Evolutionary conservation across 345 rosid genomes (phyloP).

Genomic region (Syzygium aromaticum): DNA sequence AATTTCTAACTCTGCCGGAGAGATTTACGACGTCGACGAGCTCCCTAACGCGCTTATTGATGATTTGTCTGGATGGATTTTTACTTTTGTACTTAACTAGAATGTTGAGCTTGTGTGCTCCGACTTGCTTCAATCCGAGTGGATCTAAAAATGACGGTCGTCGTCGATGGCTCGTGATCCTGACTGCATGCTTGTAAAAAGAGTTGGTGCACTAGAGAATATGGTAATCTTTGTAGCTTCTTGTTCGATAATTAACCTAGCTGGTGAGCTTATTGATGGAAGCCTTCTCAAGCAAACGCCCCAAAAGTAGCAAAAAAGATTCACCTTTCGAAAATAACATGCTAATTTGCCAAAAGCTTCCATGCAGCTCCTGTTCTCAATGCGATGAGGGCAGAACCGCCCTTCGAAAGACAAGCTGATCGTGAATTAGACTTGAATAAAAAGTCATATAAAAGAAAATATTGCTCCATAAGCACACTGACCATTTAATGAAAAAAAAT

Average conservation of each 20-base stretch:
- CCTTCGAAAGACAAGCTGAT: not conserved
- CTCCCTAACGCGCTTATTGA: not conserved
- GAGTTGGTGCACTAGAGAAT: not conserved
- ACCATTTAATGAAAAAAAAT: not conserved
- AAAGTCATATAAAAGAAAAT: not conserved
- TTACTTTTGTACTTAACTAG: not conserved
- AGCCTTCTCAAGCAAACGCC: not conserved
- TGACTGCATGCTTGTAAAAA: not conserved
- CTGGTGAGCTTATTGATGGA: not conserved
- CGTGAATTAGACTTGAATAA: not conserved
- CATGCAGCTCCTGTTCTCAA: not conserved
- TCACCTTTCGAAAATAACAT: not conserved
- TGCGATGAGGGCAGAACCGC: not conserved
- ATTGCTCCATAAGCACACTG: not conserved
- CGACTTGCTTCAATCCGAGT: not conserved
- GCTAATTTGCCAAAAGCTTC: not conserved
- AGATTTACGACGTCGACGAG: not conserved
- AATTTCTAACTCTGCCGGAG: not conserved
- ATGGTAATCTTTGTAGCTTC: not conserved
- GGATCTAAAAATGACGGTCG: not conserved
- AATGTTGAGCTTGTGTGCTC: not conserved
- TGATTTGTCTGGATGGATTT: not conserved
- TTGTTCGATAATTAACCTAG: not conserved
- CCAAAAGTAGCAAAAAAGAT: not conserved
- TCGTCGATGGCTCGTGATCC: not conserved